Evolutionary conservation across 768 basidiomycete genomes (phyloP).

Genomic region (Hypsizygus marmoreus): DNA sequence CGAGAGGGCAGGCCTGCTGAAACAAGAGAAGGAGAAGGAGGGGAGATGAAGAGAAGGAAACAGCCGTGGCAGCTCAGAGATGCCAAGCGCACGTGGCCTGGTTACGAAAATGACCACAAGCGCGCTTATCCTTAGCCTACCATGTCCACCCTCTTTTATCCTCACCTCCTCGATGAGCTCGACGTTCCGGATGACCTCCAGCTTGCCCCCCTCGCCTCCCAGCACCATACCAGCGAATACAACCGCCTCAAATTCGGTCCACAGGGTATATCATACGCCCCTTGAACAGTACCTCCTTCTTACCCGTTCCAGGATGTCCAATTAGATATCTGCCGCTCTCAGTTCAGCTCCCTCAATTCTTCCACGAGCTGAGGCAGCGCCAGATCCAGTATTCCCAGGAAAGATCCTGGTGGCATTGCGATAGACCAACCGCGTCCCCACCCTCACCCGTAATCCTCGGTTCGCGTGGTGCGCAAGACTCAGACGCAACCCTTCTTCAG

Average conservation of each 20-base stretch:
- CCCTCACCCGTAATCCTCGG: conserved; percentile 28
- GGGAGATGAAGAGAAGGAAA: conserved; percentile 1
- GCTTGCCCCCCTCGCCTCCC: conserved; percentile 65
- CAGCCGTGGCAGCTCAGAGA: neutral
- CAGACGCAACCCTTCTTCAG: conserved; percentile 33
- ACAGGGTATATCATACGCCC: conserved; percentile 25
- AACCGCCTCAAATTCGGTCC: conserved; percentile 66
- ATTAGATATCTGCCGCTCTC: conserved; percentile 63
- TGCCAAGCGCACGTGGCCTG: conserved; percentile 12
- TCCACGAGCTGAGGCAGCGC: conserved; percentile 50
- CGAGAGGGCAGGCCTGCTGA: conserved; percentile 28
- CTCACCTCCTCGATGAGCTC: no score
- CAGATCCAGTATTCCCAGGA: conserved; percentile 43
- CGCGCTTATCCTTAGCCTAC: neutral
- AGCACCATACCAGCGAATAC: conserved; percentile 75
- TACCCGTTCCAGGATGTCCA: conserved; percentile 50
- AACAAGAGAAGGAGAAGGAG: conserved; percentile 10
- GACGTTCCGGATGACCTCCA: no score
- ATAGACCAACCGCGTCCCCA: conserved; percentile 12
- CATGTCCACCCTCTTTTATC: conserved; percentile 12
- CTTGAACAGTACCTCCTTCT: neutral
- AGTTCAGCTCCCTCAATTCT: conserved; percentile 59
- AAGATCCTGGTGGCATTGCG: conserved; percentile 54
- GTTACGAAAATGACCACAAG: no score
- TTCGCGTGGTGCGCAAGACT: conserved; percentile 24